Percentiles rank a stretch among this genome's conserved stretches.
Conservation (phyloP, 345 rosid genomes). For the Viola odorata region DNA sequence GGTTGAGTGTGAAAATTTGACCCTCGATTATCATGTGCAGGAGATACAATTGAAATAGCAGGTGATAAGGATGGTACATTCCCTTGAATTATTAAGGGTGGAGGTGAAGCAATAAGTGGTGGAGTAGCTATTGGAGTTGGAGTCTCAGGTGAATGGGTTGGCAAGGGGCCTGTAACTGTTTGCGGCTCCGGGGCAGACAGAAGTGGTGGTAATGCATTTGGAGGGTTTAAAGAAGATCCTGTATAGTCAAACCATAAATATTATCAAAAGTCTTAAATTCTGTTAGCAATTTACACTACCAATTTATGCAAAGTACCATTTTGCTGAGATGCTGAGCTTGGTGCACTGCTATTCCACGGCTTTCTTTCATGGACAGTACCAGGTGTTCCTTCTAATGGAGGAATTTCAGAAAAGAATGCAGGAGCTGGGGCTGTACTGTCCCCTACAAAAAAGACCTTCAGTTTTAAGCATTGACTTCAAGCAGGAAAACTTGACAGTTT, state of each 20-base stretch:
- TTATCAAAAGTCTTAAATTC: slow-evolving; percentile 7
- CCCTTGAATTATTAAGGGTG: slow-evolving; percentile 27
- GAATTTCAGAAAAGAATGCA: slow-evolving; percentile 19
- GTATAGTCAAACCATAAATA: slow-evolving; percentile 17
- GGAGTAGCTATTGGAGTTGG: slow-evolving; percentile 30
- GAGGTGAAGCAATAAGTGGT: slow-evolving; percentile 26
- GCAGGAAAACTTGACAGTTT: not conserved
- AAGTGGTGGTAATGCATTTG: slow-evolving; percentile 34
- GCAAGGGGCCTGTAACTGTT: slow-evolving; percentile 31
- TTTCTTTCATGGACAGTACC: slow-evolving; percentile 15
- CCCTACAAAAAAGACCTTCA: slow-evolving; percentile 19
- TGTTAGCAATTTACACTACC: slow-evolving; percentile 1
- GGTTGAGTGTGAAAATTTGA: slow-evolving; percentile 18
- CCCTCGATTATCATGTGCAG: not conserved
- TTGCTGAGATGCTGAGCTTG: slow-evolving; percentile 23
- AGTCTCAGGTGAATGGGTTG: slow-evolving; percentile 30
- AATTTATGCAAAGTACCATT: slow-evolving; percentile 22
- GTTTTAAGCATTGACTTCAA: not conserved
- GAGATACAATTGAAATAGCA: slow-evolving; percentile 11
- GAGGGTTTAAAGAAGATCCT: slow-evolving; percentile 30
- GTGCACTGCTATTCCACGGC: slow-evolving; percentile 19
- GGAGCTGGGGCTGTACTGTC: slow-evolving; percentile 25
- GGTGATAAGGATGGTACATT: slow-evolving; percentile 25
- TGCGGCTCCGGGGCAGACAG: slow-evolving; percentile 36
- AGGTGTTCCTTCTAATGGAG: slow-evolving; percentile 28